These are phyloP conservation scores for Monosporozyma aerobia DNA, from an alignment of 805 yeast species.

Conservation along the genomic window DNA sequence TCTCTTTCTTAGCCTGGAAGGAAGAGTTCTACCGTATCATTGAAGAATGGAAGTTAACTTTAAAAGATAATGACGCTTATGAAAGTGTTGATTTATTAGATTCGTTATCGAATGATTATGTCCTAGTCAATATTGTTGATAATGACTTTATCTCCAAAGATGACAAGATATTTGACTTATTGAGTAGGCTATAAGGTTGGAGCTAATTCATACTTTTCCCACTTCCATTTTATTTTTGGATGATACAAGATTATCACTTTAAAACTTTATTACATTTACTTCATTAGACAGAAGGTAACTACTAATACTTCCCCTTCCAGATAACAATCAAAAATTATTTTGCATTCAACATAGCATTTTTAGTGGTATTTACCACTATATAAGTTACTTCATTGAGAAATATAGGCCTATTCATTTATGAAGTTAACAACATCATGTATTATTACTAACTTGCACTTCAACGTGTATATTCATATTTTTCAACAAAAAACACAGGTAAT, in stretches of 20 bases:
- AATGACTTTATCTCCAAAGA: slow-evolving; percentile 59
- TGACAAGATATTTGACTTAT: slow-evolving; percentile 47
- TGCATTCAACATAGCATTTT: slow-evolving; percentile 10
- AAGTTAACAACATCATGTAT: background rate
- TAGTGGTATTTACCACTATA: background rate
- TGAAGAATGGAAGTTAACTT: slow-evolving; percentile 65
- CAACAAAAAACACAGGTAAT: background rate
- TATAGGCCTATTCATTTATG: background rate
- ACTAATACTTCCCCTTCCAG: background rate
- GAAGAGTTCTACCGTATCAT: slow-evolving; percentile 85
- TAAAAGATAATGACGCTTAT: slow-evolving; percentile 31
- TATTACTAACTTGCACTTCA: slow-evolving; percentile 7
- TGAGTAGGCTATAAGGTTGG: slow-evolving; percentile 19
- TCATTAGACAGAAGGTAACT: background rate
- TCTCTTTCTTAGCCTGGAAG: slow-evolving; percentile 93
- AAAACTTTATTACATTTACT: background rate
- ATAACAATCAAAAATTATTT: background rate
- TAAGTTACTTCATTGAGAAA: background rate
- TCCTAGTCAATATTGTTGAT: slow-evolving; percentile 81
- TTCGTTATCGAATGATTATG: slow-evolving; percentile 43
- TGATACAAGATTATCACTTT: background rate
- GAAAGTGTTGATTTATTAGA: slow-evolving; percentile 20
- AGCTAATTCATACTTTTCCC: background rate
- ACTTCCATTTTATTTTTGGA: background rate
- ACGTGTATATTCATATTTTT: slow-evolving; percentile 6